A percentile compares a stretch with the other conserved stretches of the same genome.
phyloP scores from a whole-genome alignment of 2,329 filamentous ascomycete genomes.

The Neurospora sp. region DNA sequence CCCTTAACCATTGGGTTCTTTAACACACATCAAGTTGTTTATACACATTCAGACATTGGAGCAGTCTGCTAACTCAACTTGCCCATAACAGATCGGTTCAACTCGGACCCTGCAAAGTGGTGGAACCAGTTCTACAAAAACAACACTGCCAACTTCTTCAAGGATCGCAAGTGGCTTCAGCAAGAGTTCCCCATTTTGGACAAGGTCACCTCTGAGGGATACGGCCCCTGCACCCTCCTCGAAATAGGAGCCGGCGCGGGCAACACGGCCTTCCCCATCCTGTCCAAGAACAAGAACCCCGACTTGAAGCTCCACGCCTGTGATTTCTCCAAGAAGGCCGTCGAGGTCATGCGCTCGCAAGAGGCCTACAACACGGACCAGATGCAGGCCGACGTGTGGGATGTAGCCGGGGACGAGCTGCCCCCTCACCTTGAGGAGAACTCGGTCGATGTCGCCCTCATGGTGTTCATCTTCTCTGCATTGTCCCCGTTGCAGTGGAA shows the following conservation, averaged over 20 bases:
- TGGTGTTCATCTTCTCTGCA: conserved; percentile 97
- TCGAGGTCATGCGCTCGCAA: conserved; percentile 80
- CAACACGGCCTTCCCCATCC: conserved; percentile 89
- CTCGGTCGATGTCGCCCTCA: conserved; percentile 82
- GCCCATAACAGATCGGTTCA: conserved; percentile 60
- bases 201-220: conserved; percentile 59
- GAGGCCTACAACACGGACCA: conserved; percentile 60
- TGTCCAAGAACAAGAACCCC: conserved; percentile 75
- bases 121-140: conserved; percentile 99
- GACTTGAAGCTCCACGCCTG: conserved; percentile 80
- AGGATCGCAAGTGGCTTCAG: conserved; percentile 92
- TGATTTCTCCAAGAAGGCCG: conserved; percentile 91
- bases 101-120: conserved; percentile 83
- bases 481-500: conserved; percentile 78
- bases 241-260: conserved; percentile 94
- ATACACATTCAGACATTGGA: conserved; percentile 1
- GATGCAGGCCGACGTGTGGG: conserved; percentile 92
- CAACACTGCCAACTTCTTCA: conserved; percentile 96
- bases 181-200: conserved; percentile 91
- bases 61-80: conserved; percentile 26
- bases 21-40: conserved; percentile 3
- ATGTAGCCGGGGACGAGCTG: conserved; percentile 62
- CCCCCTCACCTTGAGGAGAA: conserved; percentile 67
- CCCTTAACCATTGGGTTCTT: conserved; percentile 6
- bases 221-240: conserved; percentile 61